Conservation (phyloP, 2,329 filamentous ascomycete genomes). For the Ophidiomyces ophidiicola region DNA sequence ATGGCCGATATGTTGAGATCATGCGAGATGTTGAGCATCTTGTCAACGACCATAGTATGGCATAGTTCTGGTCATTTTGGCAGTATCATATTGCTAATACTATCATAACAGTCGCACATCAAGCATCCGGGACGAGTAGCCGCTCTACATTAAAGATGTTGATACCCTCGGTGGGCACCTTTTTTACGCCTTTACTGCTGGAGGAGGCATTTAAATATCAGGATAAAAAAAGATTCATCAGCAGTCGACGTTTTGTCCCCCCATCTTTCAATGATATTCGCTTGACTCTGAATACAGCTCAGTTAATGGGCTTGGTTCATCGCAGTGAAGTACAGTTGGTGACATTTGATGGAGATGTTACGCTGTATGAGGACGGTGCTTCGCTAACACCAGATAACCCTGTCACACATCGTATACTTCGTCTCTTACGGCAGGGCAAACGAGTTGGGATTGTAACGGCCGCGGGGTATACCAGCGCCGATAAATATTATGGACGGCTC, state of each 20-base stretch:
- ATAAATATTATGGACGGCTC: slow-evolving; percentile 74
- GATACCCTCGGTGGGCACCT: slow-evolving; percentile 80
- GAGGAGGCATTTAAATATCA: slow-evolving; percentile 88
- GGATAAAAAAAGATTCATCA: slow-evolving; percentile 75
- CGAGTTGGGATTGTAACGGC: slow-evolving; percentile 93
- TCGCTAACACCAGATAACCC: slow-evolving; percentile 64
- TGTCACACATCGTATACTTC: slow-evolving; percentile 56
- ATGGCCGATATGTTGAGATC: slow-evolving; percentile 85
- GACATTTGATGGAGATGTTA: slow-evolving; percentile 96
- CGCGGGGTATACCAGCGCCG: slow-evolving; percentile 81
- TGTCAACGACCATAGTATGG: slow-evolving; percentile 80
- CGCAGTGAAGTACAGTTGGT: slow-evolving; percentile 64
- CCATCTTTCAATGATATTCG: slow-evolving; percentile 96
- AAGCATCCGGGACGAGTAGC: slow-evolving; percentile 50
- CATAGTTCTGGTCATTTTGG: background rate
- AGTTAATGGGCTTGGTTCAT: slow-evolving; percentile 78
- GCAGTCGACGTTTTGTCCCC: slow-evolving; percentile 79
- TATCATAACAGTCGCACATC: slow-evolving; percentile 51
- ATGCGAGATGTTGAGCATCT: slow-evolving; percentile 86
- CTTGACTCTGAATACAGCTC: slow-evolving; percentile 84
- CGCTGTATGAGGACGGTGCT: slow-evolving; percentile 81
- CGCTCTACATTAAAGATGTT: slow-evolving; percentile 87
- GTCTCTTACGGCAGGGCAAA: slow-evolving; percentile 63
- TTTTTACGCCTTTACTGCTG: slow-evolving; percentile 79
- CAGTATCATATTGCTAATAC: background rate